Conservation (phyloP, 257 asterid genomes). For the Phtheirospermum japonicum region DNA sequence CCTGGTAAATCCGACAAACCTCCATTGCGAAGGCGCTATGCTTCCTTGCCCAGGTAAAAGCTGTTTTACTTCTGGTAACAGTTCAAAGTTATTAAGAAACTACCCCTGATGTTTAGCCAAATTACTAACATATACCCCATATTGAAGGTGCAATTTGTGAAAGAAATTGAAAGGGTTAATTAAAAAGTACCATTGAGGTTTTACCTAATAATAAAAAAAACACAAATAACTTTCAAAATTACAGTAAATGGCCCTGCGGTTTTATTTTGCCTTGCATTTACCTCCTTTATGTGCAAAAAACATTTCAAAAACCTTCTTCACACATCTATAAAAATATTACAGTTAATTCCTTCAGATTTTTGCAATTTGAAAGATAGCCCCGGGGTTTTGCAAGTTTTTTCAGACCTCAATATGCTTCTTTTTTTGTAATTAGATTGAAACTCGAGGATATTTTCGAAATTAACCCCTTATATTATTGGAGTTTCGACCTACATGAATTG, state of each 20-base stretch:
- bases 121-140: not conserved
- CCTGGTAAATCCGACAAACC: slow-evolving; percentile 56
- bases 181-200: too few relatives aligned
- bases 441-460: not conserved
- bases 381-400: too few relatives aligned
- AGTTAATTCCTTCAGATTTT: too few relatives aligned
- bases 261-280: too few relatives aligned
- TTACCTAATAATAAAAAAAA: too few relatives aligned
- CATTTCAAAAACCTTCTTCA: too few relatives aligned
- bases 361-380: too few relatives aligned
- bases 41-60: slow-evolving; percentile 85
- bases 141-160: not conserved
- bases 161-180: not conserved
- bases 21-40: slow-evolving; percentile 73
- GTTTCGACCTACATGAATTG: slow-evolving; percentile 2
- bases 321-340: too few relatives aligned
- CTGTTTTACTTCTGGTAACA: not conserved
- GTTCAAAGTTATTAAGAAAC: not conserved
- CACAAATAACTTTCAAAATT: too few relatives aligned
- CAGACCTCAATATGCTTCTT: too few relatives aligned
- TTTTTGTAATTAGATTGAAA: not conserved
- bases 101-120: not conserved
- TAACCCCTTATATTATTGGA: not conserved
- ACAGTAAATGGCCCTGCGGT: too few relatives aligned
- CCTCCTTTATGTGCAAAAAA: too few relatives aligned